Conservation (phyloP, 2,329 filamentous ascomycete genomes). For the Nannizziopsis arthrosporioides region DNA sequence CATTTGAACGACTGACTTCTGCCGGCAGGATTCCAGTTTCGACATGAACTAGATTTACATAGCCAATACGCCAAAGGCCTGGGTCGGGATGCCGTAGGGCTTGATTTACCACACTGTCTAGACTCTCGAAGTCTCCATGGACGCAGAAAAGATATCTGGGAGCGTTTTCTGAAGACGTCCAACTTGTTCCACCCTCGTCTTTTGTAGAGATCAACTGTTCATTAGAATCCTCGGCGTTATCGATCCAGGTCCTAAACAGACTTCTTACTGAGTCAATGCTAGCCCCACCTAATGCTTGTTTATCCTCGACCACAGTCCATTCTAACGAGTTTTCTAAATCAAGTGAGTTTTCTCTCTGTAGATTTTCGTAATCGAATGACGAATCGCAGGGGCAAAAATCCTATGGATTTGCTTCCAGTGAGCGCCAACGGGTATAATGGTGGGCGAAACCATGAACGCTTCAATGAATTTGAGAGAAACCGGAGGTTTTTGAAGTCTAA, state of each 20-base stretch:
- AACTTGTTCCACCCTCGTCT: not conserved
- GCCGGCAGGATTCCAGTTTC: not conserved
- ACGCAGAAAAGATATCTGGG: slow-evolving; percentile 5
- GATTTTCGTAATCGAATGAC: not conserved
- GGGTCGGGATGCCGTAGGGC: not conserved
- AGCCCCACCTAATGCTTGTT: slow-evolving; percentile 1
- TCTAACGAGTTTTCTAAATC: slow-evolving; percentile 1
- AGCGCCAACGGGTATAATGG: not conserved
- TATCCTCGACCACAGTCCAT: slow-evolving; percentile 8
- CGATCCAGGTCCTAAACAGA: slow-evolving; percentile 1
- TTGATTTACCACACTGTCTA: slow-evolving; percentile 7
- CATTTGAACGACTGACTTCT: not conserved
- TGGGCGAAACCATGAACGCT: not conserved
- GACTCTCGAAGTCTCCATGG: slow-evolving; percentile 3
- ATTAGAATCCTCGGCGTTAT: not conserved
- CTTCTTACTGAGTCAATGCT: not conserved
- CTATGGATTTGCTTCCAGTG: not conserved
- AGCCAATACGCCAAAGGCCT: not conserved
- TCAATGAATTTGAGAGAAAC: not conserved
- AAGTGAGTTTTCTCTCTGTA: not conserved
- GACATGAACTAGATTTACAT: slow-evolving; percentile 7
- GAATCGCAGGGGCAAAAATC: not conserved
- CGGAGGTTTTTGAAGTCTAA: no score
- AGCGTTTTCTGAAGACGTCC: not conserved
- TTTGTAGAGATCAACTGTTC: not conserved